These are phyloP conservation scores for Verticillium zaregamsianum DNA, from an alignment of 2,329 filamentous ascomycete species.

Conservation along the genomic window DNA sequence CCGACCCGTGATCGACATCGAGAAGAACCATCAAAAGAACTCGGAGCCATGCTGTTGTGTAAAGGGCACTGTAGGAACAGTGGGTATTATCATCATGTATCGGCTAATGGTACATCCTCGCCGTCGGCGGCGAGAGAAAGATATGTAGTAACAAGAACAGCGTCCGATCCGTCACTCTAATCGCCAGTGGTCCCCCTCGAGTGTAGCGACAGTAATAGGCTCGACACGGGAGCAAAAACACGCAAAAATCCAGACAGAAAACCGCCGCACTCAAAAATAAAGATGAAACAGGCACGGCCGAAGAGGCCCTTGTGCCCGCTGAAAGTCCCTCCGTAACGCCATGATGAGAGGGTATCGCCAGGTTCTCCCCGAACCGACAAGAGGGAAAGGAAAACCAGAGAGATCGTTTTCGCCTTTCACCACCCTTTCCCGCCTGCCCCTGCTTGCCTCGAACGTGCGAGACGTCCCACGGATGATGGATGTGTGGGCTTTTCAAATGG, in stretches of 20 bases:
- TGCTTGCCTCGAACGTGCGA: background rate
- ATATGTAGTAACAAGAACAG: background rate
- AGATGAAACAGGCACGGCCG: background rate
- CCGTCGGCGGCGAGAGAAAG: background rate
- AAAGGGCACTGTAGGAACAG: background rate
- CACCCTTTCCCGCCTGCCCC: background rate
- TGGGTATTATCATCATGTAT: background rate
- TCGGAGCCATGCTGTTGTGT: background rate
- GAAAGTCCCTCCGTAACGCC: conserved; percentile 5
- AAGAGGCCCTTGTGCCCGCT: conserved; percentile 4
- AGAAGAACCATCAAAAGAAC: background rate
- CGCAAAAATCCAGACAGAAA: background rate
- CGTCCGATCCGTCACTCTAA: background rate
- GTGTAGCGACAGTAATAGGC: background rate
- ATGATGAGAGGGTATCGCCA: conserved; percentile 14
- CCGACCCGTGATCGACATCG: background rate
- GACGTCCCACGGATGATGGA: background rate
- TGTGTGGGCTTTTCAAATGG: background rate
- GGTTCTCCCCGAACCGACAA: conserved; percentile 8
- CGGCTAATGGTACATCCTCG: background rate
- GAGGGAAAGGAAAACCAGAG: background rate
- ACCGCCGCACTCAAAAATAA: background rate
- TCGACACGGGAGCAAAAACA: background rate
- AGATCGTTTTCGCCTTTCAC: background rate
- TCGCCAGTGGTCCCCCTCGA: background rate